Percentiles rank a stretch among this genome's conserved stretches.
These are phyloP conservation scores for Macrotyloma uniflorum DNA, from an alignment of 306 rosid species.

Conservation along the genomic window DNA sequence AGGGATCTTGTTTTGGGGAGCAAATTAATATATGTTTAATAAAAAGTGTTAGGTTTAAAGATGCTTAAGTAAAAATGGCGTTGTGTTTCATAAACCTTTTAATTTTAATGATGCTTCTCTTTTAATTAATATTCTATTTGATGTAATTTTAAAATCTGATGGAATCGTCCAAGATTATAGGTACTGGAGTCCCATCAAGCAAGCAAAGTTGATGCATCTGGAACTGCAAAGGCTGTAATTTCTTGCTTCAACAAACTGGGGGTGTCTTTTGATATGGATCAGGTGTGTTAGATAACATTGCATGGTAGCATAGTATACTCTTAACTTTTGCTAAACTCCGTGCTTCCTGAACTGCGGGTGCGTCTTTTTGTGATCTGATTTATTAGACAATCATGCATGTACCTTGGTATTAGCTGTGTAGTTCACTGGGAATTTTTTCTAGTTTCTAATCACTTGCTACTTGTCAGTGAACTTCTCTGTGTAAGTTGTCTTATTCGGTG, in stretches of 20 bases:
- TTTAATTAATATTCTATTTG: constrained; percentile 30
- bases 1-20: neutral
- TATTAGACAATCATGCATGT: neutral
- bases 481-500: neutral
- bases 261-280: constrained; percentile 69
- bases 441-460: neutral
- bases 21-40: neutral
- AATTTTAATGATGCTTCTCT: neutral
- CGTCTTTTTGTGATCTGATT: neutral
- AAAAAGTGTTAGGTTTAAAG: neutral
- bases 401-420: neutral
- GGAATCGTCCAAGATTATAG: constrained; percentile 56
- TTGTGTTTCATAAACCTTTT: neutral
- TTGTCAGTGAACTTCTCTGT: neutral
- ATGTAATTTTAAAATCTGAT: constrained; percentile 39
- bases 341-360: neutral
- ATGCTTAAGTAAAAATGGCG: neutral
- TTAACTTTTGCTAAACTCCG: neutral
- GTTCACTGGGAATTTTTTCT: neutral
- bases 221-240: constrained; percentile 94
- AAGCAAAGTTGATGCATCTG: constrained; percentile 88
- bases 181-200: constrained; percentile 96
- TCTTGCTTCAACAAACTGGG: constrained; percentile 90
- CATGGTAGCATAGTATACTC: neutral
- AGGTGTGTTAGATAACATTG: constrained; percentile 53